Percentiles rank a stretch among this genome's conserved stretches.
Evolutionary conservation across 768 basidiomycete species (phyloP).

Genomic region (Mycena leptocephala): DNA sequence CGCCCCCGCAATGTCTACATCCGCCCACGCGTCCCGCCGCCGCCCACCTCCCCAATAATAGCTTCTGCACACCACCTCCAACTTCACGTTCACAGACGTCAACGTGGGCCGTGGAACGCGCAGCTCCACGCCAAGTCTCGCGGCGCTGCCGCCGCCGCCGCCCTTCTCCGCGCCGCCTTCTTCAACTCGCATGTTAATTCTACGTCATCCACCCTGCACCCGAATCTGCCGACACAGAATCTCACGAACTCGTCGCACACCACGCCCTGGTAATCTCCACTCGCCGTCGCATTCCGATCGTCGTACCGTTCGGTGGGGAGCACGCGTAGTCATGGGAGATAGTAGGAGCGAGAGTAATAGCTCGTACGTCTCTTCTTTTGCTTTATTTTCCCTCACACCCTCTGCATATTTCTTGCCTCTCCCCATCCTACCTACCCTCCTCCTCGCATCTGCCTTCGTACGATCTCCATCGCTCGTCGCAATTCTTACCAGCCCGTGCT

Average conservation of each 20-base stretch:
- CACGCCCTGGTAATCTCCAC: neutral
- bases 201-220: neutral
- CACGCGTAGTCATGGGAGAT: too few relatives aligned
- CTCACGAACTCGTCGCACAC: neutral
- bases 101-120: neutral
- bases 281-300: neutral
- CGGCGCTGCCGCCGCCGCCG: neutral
- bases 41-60: neutral
- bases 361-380: neutral
- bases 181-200: neutral
- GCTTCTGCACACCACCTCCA: constrained; percentile 7
- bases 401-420: too few relatives aligned
- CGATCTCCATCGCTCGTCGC: neutral
- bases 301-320: neutral
- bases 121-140: neutral
- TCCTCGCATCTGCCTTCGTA: neutral
- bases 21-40: constrained; percentile 1
- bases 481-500: too few relatives aligned
- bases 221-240: neutral
- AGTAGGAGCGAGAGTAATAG: neutral
- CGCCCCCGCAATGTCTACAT: neutral
- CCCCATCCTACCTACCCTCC: neutral
- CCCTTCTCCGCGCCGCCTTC: neutral
- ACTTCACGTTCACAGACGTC: neutral
- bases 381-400: too few relatives aligned